These are phyloP conservation scores for Croton setiger DNA, from an alignment of 441 rosid genomes.

Conservation along the genomic window DNA sequence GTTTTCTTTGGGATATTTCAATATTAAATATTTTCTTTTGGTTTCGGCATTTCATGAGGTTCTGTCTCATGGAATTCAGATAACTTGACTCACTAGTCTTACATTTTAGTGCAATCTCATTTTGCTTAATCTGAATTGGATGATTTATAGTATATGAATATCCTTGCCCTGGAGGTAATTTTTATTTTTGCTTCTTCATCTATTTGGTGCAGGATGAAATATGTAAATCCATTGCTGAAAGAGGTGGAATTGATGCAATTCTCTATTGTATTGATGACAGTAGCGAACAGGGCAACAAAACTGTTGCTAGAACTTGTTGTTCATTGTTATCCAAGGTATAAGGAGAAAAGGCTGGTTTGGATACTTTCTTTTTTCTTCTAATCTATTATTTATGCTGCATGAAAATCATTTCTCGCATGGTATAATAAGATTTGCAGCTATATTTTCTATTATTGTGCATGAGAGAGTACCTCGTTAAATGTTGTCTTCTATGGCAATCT, in stretches of 20 bases:
- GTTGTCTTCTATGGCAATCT: neutral
- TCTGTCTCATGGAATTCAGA: constrained; percentile 7
- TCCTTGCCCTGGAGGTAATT: constrained; percentile 1
- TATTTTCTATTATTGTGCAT: neutral
- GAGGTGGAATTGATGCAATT: constrained; percentile 76
- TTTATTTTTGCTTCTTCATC: constrained; percentile 2
- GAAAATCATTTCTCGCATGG: neutral
- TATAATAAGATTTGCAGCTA: neutral
- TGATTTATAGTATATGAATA: constrained; percentile 1
- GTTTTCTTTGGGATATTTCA: neutral
- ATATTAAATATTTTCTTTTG: neutral
- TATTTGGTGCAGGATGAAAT: constrained; percentile 69
- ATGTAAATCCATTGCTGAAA: constrained; percentile 83
- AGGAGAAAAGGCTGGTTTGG: neutral
- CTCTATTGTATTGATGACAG: constrained; percentile 74
- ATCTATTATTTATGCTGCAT: neutral
- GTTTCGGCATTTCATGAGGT: neutral
- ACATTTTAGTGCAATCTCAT: neutral
- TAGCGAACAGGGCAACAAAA: constrained; percentile 70
- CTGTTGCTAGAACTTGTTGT: constrained; percentile 73
- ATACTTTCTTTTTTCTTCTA: neutral
- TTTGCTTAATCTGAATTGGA: neutral
- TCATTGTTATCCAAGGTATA: constrained; percentile 76
- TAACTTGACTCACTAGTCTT: neutral
- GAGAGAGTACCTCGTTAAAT: neutral